A percentile compares a stretch with the other conserved stretches of the same genome.
These are phyloP conservation scores for Cutaneotrichosporon dermatis DNA, from an alignment of 1,284 basidiomycete genomes.

Conservation along the genomic window DNA sequence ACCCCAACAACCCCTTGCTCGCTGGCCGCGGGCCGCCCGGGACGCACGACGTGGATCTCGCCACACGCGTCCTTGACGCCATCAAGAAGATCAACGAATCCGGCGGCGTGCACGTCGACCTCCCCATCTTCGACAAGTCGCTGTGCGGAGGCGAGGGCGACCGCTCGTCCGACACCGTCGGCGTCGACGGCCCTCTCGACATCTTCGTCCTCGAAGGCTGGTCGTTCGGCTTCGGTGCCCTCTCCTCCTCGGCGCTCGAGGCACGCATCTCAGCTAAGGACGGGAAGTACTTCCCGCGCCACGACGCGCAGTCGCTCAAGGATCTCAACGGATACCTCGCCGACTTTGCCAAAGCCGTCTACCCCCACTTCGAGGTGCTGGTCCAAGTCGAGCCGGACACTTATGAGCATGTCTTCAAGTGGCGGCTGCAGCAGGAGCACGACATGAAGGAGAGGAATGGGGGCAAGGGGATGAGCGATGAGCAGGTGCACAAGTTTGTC, in stretches of 20 bases:
- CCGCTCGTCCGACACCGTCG: slow-evolving; percentile 54
- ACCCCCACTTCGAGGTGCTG: slow-evolving; percentile 29
- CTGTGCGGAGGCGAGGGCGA: slow-evolving; percentile 75
- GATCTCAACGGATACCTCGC: slow-evolving; percentile 33
- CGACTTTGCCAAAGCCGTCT: slow-evolving; percentile 25
- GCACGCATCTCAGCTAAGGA: slow-evolving; percentile 34
- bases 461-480: slow-evolving; percentile 80
- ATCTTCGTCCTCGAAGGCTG: slow-evolving; percentile 69
- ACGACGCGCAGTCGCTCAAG: slow-evolving; percentile 23
- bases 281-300: slow-evolving; percentile 26
- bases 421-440: slow-evolving; percentile 83
- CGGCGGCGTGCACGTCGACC: slow-evolving; percentile 1
- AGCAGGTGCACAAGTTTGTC: slow-evolving; percentile 64
- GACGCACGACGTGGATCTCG: slow-evolving; percentile 36
- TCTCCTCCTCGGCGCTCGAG: slow-evolving; percentile 42
- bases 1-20: slow-evolving; percentile 39
- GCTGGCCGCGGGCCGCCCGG: slow-evolving; percentile 44
- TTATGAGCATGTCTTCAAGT: slow-evolving; percentile 49
- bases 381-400: slow-evolving; percentile 34
- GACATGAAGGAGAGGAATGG: slow-evolving; percentile 77
- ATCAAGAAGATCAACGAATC: slow-evolving; percentile 11
- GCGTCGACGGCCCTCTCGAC: slow-evolving; percentile 57
- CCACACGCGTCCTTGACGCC: background rate
- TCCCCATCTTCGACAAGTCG: slow-evolving; percentile 82
- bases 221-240: slow-evolving; percentile 51